These are phyloP conservation scores for Acacia pycnantha DNA, from an alignment of 331 rosid genomes.

Conservation along the genomic window DNA sequence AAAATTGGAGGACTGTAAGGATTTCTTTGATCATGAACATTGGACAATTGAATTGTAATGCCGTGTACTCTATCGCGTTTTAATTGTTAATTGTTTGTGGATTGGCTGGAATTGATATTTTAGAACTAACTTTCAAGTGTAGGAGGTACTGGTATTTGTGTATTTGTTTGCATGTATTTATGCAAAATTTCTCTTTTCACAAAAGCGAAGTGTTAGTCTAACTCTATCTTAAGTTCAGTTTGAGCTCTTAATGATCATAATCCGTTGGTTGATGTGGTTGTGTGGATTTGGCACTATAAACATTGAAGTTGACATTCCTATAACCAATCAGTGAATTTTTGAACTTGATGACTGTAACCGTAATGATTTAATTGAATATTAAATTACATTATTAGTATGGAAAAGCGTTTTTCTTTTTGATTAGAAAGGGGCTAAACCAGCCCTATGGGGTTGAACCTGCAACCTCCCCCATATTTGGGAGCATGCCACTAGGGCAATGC, in stretches of 20 bases:
- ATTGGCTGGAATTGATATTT: background rate
- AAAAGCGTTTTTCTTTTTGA: background rate
- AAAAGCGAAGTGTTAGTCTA: background rate
- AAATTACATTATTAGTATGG: background rate
- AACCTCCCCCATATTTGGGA: background rate
- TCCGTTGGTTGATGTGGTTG: background rate
- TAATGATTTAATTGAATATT: background rate
- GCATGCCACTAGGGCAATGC: background rate
- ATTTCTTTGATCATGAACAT: background rate
- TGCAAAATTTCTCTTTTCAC: background rate
- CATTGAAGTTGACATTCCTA: background rate
- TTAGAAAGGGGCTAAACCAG: background rate
- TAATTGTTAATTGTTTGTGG: background rate
- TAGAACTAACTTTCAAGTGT: constrained; percentile 19
- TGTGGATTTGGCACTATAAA: background rate
- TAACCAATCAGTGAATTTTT: background rate
- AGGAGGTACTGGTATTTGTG: background rate
- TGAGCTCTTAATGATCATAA: background rate
- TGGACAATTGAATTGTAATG: background rate
- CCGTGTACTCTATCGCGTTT: background rate
- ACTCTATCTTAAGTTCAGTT: background rate
- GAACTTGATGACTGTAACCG: background rate
- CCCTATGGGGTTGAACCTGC: background rate
- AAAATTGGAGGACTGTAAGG: background rate
- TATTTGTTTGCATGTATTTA: background rate